phyloP scores from a whole-genome alignment of 306 rosid species.

The Vicia sativa region DNA sequence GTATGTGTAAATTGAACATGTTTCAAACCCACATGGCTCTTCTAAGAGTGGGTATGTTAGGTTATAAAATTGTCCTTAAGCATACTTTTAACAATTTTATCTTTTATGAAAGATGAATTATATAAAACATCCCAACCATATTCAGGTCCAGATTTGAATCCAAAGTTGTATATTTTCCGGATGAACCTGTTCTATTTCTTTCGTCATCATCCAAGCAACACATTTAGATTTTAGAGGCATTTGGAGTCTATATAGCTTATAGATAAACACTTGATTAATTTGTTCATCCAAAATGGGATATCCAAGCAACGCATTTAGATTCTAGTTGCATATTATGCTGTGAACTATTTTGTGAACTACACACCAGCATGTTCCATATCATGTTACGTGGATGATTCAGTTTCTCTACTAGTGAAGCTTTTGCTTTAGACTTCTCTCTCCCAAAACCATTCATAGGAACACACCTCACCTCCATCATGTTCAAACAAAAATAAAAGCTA shows the following conservation, averaged over 20 bases:
- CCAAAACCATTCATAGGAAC: neutral
- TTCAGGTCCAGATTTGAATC: constrained; percentile 18
- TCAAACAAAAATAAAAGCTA: constrained; percentile 22
- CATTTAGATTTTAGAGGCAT: neutral
- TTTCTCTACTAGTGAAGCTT: constrained; percentile 5
- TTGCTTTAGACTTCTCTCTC: constrained; percentile 15
- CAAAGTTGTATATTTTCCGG: neutral
- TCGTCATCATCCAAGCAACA: neutral
- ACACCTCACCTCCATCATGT: neutral
- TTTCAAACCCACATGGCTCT: no score
- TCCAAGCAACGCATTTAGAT: no score
- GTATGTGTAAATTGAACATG: neutral
- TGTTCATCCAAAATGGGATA: neutral
- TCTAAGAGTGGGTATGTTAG: neutral
- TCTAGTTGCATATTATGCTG: neutral
- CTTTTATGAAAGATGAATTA: neutral
- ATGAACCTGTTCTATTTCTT: neutral
- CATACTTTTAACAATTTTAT: neutral
- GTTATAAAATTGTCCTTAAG: neutral
- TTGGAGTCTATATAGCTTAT: neutral
- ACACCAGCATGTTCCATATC: neutral
- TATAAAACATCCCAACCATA: constrained; percentile 3
- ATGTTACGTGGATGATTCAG: constrained; percentile 13
- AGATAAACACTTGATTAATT: no score
- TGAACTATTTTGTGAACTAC: constrained; percentile 4